Base-by-base conservation (phyloP, 225 moss, liverwort and hornwort species). In the Lunularia cruciata region DNA sequence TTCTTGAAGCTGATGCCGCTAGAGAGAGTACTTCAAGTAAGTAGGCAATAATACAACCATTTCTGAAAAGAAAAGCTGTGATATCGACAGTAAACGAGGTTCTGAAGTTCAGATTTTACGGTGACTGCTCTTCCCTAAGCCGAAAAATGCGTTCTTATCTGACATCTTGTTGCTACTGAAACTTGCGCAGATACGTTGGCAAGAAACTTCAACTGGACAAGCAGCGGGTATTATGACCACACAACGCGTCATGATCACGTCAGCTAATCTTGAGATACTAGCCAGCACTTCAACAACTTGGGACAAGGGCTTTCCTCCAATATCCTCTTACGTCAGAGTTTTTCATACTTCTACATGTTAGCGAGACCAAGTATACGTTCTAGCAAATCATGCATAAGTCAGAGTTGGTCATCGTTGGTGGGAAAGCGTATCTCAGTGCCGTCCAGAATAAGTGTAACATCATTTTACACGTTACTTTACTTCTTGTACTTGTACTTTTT, bases 261-360 rank as follows among this genome's bases (percentile, higher is more conserved):
- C 93, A 47, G 80, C 98, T 59, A 93, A 85, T 74, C 83, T 99
- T 61, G 94, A 88, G 71, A 80, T 93, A 64, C 81, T 99, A 32
- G 78, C 93, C 23, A 88, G 87, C 79, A 93, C 87, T 69, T 74
- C 88, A 34, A 79, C 85, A 52, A 89, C 84, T 58, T 79, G 83
- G 39, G 98, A 99, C 84, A 99, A 89, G 76, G 93, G 91, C 79
- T 93, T 93, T 72, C 98, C 98, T 89, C 93, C 93, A 90, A 95
- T 95, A 95, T 95, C 95, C 95, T 92, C 47, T 55, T 32, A n/a
- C n/a, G n/a, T n/a, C n/a, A n/a, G n/a, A n/a, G n/a, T n/a, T n/a
- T n/a, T n/a, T n/a, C n/a, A n/a, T n/a, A n/a, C n/a, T n/a, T n/a
- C n/a, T n/a, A n/a, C n/a, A n/a, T n/a, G n/a, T n/a, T n/a, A n/a